phyloP scores from a whole-genome alignment of 495 filamentous ascomycete genomes.

The Aspergillus homomorphus region DNA sequence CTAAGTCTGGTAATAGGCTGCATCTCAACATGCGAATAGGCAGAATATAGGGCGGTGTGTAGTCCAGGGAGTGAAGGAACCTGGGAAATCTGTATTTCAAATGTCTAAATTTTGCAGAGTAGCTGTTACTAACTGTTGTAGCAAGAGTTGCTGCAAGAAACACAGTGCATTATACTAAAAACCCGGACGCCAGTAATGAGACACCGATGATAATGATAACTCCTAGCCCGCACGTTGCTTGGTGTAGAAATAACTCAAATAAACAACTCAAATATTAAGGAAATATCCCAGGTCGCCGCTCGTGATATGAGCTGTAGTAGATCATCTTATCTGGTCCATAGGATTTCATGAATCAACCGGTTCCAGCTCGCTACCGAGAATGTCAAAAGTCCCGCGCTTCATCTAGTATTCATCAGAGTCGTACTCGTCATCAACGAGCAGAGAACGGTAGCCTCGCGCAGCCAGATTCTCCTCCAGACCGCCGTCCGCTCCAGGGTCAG shows the following conservation, averaged over 20 bases:
- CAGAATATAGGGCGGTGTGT: too few relatives aligned
- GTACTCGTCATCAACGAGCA: slow-evolving; percentile 50
- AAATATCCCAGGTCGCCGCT: background rate
- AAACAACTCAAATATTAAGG: background rate
- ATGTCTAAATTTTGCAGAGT: too few relatives aligned
- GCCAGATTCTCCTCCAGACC: slow-evolving; percentile 82
- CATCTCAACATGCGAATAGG: too few relatives aligned
- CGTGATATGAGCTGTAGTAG: background rate
- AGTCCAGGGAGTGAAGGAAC: too few relatives aligned
- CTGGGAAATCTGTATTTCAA: too few relatives aligned
- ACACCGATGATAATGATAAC: background rate
- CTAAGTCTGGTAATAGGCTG: too few relatives aligned
- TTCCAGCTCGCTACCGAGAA: background rate
- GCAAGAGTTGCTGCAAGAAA: too few relatives aligned
- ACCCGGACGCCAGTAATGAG: too few relatives aligned
- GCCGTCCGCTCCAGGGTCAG: slow-evolving; percentile 78
- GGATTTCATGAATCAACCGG: background rate
- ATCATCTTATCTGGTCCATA: background rate
- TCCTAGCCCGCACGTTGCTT: too few relatives aligned
- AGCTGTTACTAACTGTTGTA: too few relatives aligned
- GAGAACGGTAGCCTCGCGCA: slow-evolving; percentile 47
- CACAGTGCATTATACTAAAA: too few relatives aligned
- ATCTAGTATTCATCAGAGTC: slow-evolving; percentile 51
- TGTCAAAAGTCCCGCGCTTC: background rate
- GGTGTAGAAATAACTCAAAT: background rate